Evolutionary conservation across 768 basidiomycete species (phyloP), one percentile per base, ranked within the genome.

Genomic region (Cystofilobasidium macerans): DNA sequence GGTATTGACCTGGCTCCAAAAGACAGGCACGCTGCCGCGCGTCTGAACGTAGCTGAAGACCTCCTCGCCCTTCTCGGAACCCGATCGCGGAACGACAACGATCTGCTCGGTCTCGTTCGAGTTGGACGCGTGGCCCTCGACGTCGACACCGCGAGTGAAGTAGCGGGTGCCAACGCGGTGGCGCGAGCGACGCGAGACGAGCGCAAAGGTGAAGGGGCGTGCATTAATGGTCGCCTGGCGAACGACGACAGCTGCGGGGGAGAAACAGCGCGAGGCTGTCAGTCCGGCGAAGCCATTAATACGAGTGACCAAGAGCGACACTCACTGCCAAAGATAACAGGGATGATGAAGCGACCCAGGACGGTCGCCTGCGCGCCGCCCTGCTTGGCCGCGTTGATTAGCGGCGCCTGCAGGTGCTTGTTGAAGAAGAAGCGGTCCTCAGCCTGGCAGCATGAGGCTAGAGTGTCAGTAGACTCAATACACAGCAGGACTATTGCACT

Each of bases 381-480:
- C 81, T 76, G 69, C 82, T 79, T 35, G 78, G 77, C 42, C 76
- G 79, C 20, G 79, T 83, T 83, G 65, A 86, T 86, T 65, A 90
- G 77, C 69, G 81, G 81, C n/a, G 80, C 77, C 68, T 85, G 84
- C 65, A 87, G 73, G 60, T 69, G 87, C 83, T 84, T 88, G 77
- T 98, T 99, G 95, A 95, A 99, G 77, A 98, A 98, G 78, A 99
- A 98, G 69, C 93, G 82, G 73, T 94, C 91, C 70, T 99, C 95
- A 40, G 86, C 86, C 86, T 94, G 71, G 56, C 9, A 20, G 42
- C 22, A 47, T 20, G 13, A n/a, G 18, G 35, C 42, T 11, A 38
- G 33, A 35, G n/a, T 12, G 38, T n/a, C 22, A 47, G 45, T 24
- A 8, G 9, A 20, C 42, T 20, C 14, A 4, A 1, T 47, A n/a